Conservation (phyloP, 2,329 filamentous ascomycete species). For the Chaetothyriales sp. region DNA sequence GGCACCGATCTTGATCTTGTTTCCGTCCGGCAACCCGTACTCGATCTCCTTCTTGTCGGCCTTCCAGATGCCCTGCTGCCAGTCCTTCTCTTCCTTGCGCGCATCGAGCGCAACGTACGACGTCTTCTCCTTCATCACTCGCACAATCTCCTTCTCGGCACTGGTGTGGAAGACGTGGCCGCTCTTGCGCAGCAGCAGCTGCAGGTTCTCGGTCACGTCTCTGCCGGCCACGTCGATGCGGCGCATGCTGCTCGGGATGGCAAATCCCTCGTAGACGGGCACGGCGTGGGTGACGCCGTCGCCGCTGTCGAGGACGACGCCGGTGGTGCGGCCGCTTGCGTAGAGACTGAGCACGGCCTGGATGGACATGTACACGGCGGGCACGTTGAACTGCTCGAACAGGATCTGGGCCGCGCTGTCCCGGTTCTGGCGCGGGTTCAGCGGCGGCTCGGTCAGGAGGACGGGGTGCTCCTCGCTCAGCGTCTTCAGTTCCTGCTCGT, state of each 20-base stretch:
- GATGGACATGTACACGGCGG: slow-evolving; percentile 89
- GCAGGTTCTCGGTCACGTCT: slow-evolving; percentile 91
- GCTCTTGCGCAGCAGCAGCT: slow-evolving; percentile 77
- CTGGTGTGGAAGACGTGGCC: slow-evolving; percentile 95
- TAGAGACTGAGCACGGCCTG: slow-evolving; percentile 94
- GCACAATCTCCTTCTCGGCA: slow-evolving; percentile 97
- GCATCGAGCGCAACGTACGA: slow-evolving; percentile 86
- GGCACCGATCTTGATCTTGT: slow-evolving; percentile 84
- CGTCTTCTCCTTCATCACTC: slow-evolving; percentile 89
- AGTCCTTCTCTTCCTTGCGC: slow-evolving; percentile 91
- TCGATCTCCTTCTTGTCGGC: slow-evolving; percentile 67
- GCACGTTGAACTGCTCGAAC: slow-evolving; percentile 98
- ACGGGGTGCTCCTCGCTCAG: slow-evolving; percentile 98
- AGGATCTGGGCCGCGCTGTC: slow-evolving; percentile 94
- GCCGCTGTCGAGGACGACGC: slow-evolving; percentile 86
- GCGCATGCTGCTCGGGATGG: slow-evolving; percentile 87
- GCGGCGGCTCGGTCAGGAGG: slow-evolving; percentile 83
- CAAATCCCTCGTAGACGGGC: slow-evolving; percentile 94
- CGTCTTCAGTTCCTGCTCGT: slow-evolving; percentile 89
- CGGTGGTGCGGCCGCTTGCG: slow-evolving; percentile 87
- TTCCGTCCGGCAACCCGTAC: slow-evolving; percentile 81
- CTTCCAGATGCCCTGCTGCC: slow-evolving; percentile 55
- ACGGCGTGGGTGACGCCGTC: slow-evolving; percentile 96
- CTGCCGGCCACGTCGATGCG: slow-evolving; percentile 91
- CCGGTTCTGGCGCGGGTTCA: slow-evolving; percentile 90